These are phyloP conservation scores for Mucor sp. DNA, from an alignment of 371 early-diverging fungal genomes.

Conservation along the genomic window DNA sequence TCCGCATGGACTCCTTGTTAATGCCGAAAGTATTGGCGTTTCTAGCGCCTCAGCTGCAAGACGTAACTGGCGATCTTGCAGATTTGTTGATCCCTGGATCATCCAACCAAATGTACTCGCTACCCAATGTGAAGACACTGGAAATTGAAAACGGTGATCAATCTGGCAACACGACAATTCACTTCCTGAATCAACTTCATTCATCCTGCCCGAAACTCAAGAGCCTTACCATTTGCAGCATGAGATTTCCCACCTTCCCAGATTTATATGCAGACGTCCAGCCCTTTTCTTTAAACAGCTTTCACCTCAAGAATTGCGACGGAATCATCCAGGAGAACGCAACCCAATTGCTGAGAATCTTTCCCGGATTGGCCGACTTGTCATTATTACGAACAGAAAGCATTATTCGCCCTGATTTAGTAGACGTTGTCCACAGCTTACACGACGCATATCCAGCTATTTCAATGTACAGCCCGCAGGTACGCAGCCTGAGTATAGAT, in stretches of 20 bases:
- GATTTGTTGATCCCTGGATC: neutral
- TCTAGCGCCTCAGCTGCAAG: neutral
- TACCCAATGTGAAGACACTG: neutral
- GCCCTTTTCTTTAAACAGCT: neutral
- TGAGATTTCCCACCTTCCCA: neutral
- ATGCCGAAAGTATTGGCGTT: neutral
- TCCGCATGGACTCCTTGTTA: constrained; percentile 1
- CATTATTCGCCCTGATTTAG: neutral
- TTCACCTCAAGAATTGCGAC: neutral
- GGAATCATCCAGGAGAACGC: neutral
- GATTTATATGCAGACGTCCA: neutral
- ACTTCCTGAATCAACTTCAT: neutral
- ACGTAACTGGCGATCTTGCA: neutral
- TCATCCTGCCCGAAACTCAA: neutral
- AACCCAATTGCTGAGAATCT: neutral
- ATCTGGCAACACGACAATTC: neutral
- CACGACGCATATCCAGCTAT: neutral
- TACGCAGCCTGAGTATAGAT: neutral
- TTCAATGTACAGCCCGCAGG: neutral
- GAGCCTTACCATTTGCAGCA: neutral
- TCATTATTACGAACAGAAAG: neutral
- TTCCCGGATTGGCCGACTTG: neutral
- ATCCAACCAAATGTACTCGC: neutral
- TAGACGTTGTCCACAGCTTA: neutral
- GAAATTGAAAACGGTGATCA: neutral